Percentiles rank a stretch among this genome's conserved stretches.
Evolutionary conservation across 2,329 filamentous ascomycete genomes (phyloP).

Genomic region (Colletotrichum sp.): DNA sequence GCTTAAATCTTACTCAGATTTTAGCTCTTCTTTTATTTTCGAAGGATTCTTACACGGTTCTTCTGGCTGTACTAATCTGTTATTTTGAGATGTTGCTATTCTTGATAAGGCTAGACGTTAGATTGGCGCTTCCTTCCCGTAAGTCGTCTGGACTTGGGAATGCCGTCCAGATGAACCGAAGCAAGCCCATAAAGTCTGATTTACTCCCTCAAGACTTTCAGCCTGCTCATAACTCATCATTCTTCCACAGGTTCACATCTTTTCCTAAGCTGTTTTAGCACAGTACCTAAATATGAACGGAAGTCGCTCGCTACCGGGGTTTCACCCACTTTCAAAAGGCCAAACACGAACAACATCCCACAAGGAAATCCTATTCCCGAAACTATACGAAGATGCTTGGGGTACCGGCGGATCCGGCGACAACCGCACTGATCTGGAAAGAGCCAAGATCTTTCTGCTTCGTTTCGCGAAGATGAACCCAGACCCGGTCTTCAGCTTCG

Average conservation of each 20-base stretch:
- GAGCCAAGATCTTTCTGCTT: constrained; percentile 35
- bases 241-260: too few species aligned
- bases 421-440: constrained; percentile 28
- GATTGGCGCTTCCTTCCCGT: neutral
- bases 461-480: constrained; percentile 30
- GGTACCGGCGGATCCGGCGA: neutral
- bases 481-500: constrained; percentile 16
- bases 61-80: neutral
- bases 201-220: fast-evolving
- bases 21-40: fast-evolving
- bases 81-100: neutral
- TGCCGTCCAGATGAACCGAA: neutral
- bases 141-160: neutral
- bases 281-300: neutral
- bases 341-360: neutral
- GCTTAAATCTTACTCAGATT: neutral
- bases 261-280: too few species aligned
- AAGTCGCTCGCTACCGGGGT: neutral
- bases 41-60: neutral
- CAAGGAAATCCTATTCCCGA: neutral
- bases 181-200: fast-evolving
- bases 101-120: neutral
- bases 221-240: too few species aligned
- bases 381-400: neutral
- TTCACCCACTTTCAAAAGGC: neutral